phyloP scores from a whole-genome alignment of 305 asterid species.

The Fraxinus greggii region DNA sequence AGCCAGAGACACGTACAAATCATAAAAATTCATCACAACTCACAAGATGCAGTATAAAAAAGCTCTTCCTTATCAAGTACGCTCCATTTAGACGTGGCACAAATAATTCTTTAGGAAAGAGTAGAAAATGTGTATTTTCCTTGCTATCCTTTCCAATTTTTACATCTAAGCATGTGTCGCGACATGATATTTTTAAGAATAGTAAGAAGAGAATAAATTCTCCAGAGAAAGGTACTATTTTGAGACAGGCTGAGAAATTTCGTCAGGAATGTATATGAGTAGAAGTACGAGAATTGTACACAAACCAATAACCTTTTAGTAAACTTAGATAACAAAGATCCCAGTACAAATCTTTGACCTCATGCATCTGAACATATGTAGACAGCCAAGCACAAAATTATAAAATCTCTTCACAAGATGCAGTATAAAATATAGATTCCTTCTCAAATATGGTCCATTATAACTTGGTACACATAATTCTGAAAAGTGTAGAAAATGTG shows the following conservation, averaged over 20 bases:
- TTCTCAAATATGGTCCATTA: background rate
- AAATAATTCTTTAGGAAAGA: background rate
- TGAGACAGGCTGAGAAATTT: background rate
- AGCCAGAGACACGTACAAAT: background rate
- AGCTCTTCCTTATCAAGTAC: background rate
- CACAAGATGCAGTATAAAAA: background rate
- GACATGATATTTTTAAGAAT: background rate
- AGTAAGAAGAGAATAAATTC: background rate
- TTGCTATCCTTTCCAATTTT: background rate
- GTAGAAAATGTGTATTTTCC: background rate
- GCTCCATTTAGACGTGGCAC: background rate
- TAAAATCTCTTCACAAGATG: background rate
- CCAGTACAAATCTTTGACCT: background rate
- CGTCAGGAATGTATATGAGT: background rate
- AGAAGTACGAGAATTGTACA: background rate
- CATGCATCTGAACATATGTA: background rate
- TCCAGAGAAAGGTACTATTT: background rate
- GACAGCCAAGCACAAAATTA: background rate
- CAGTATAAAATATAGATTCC: background rate
- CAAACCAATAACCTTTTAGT: background rate
- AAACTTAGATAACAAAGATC: background rate
- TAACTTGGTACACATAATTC: background rate
- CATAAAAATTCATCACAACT: background rate
- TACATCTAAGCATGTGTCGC: background rate
- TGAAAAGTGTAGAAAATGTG: background rate